Percentiles rank a stretch among this genome's conserved stretches.
Evolutionary conservation across 176 grass and related monocot genomes (phyloP).

Genomic region (Poa pratensis): DNA sequence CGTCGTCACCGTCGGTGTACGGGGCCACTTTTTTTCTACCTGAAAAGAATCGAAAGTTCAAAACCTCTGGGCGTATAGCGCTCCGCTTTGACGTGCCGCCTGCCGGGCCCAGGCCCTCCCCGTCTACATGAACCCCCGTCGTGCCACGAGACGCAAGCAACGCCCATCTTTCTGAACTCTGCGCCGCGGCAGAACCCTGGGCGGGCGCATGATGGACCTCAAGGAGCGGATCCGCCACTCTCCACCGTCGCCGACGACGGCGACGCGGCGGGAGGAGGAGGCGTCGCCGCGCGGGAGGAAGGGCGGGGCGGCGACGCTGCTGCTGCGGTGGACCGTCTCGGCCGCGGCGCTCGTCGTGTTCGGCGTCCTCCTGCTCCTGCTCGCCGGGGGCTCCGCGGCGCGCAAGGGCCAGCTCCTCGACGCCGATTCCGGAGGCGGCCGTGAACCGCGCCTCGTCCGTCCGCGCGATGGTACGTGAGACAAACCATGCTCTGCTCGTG

Average conservation of each 20-base stretch:
- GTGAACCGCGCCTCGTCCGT: neutral
- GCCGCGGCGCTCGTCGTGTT: constrained; percentile 39
- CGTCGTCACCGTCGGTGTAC: neutral
- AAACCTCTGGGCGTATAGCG: neutral
- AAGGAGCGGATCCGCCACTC: constrained; percentile 66
- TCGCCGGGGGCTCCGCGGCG: constrained; percentile 49
- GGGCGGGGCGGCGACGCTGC: constrained; percentile 29
- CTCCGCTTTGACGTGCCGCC: neutral
- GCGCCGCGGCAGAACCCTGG: neutral
- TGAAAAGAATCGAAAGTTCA: neutral
- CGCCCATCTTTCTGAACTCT: constrained; percentile 17
- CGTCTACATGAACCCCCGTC: too few relatives aligned
- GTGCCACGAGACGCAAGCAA: neutral
- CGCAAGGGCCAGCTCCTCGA: constrained; percentile 32
- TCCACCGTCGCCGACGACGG: neutral
- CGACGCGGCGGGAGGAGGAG: neutral
- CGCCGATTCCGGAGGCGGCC: neutral
- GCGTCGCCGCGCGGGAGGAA: constrained; percentile 35
- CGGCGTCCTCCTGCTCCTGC: constrained; percentile 34
- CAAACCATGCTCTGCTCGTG: neutral
- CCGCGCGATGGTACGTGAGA: constrained; percentile 36
- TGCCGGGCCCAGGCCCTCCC: neutral
- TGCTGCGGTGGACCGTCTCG: constrained; percentile 29
- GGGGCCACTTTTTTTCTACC: neutral
- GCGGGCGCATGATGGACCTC: constrained; percentile 52